Conservation (phyloP, 441 rosid genomes). For the Bocquillonia castaneifolia region DNA sequence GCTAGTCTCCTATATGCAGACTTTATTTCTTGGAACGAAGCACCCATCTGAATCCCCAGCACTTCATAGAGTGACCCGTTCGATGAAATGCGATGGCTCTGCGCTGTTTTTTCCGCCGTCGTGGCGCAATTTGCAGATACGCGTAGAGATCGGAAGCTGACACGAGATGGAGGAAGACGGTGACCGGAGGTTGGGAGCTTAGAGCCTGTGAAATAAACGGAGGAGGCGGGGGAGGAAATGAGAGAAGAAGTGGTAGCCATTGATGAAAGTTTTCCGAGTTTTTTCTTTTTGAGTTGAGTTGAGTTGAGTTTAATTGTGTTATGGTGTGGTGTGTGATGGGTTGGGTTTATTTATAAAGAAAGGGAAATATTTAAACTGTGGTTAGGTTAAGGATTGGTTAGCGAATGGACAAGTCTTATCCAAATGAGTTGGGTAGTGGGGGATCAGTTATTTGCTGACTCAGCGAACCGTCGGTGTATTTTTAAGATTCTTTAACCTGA, state of each 20-base stretch:
- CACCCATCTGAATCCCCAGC: conserved; percentile 50
- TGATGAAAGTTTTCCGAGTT: neutral
- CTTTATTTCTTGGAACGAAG: conserved; percentile 54
- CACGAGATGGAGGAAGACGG: conserved; percentile 17
- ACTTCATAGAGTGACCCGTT: conserved; percentile 46
- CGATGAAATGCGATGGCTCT: conserved; percentile 10
- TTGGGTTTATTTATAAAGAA: conserved; percentile 8
- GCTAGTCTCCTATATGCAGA: conserved; percentile 60
- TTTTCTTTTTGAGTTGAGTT: neutral
- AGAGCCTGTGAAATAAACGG: conserved; percentile 21
- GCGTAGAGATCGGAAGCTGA: conserved; percentile 33
- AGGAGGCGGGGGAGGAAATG: conserved; percentile 17
- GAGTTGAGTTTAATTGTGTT: neutral
- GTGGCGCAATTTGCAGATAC: conserved; percentile 37
- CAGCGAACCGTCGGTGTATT: conserved; percentile 33
- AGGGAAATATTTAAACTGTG: conserved; percentile 18
- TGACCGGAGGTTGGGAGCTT: neutral
- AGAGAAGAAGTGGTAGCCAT: conserved; percentile 33
- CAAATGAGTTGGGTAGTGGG: neutral
- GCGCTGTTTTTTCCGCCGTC: conserved; percentile 32
- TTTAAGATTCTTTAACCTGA: neutral
- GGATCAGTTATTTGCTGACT: conserved; percentile 32
- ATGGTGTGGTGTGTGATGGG: neutral
- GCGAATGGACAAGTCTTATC: neutral
- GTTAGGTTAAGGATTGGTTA: conserved; percentile 21